phyloP scores from a whole-genome alignment of 768 basidiomycete genomes.

The Russula dissimulans region DNA sequence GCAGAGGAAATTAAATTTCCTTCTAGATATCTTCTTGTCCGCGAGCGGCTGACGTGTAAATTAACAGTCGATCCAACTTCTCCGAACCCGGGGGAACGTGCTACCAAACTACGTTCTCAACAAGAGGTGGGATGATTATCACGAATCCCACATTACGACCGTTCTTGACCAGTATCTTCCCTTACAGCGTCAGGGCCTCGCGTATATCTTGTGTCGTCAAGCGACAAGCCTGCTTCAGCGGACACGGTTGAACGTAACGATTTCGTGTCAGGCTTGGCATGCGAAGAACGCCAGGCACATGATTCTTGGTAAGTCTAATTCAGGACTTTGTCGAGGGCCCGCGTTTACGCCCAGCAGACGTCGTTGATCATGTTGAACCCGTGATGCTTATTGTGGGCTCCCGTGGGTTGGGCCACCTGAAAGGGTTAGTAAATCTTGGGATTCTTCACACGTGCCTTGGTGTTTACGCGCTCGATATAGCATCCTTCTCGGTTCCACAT shows the following conservation, averaged over 20 bases:
- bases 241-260: constrained; percentile 76
- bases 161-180: neutral
- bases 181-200: constrained; percentile 72
- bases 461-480: constrained; percentile 30
- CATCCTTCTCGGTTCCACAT: constrained; percentile 89
- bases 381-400: constrained; percentile 93
- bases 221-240: constrained; percentile 85
- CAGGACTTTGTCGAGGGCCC: neutral
- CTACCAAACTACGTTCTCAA: constrained; percentile 75
- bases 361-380: constrained; percentile 81
- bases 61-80: constrained; percentile 53
- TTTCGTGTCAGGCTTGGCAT: constrained; percentile 93
- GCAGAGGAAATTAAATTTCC: constrained; percentile 52
- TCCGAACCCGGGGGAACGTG: constrained; percentile 65
- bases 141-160: constrained; percentile 1
- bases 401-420: constrained; percentile 79
- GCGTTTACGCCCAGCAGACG: constrained; percentile 35
- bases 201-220: constrained; percentile 84
- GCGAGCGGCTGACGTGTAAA: neutral
- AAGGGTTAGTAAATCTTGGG: constrained; percentile 50
- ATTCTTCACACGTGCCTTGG: neutral
- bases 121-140: constrained; percentile 59
- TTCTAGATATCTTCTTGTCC: neutral
- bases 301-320: constrained; percentile 49
- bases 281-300: constrained; percentile 92